Conservation (phyloP, 176 grass and related monocot species). For the Dactylis glomerata region DNA sequence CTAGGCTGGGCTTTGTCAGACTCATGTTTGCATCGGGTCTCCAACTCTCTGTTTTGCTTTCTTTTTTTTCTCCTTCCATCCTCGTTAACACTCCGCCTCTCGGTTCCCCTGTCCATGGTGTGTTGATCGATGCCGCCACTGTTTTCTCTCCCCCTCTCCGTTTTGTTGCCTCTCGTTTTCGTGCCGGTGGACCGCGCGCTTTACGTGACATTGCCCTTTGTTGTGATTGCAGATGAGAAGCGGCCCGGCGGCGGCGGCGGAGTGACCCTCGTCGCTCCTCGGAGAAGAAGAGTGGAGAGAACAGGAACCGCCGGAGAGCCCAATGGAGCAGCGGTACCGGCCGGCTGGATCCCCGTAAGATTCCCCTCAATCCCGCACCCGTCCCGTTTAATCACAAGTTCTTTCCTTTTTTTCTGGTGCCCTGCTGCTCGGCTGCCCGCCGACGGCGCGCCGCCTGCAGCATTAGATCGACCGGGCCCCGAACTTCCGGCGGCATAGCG, state of each 20-base stretch:
- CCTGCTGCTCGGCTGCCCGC: not conserved
- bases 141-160: not conserved
- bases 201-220: slow-evolving; percentile 39
- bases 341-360: slow-evolving; percentile 48
- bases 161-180: not conserved
- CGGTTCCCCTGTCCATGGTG: slow-evolving; percentile 21
- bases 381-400: not conserved
- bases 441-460: slow-evolving; percentile 3
- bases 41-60: slow-evolving; percentile 15
- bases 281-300: not conserved
- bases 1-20: slow-evolving; percentile 30
- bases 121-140: not conserved
- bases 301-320: slow-evolving; percentile 7
- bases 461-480: not conserved
- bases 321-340: slow-evolving; percentile 47
- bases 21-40: slow-evolving; percentile 37
- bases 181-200: slow-evolving; percentile 40
- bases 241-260: slow-evolving; percentile 24
- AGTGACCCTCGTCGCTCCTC: not conserved
- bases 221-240: slow-evolving; percentile 48
- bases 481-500: not conserved
- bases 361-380: not conserved
- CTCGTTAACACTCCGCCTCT: not conserved
- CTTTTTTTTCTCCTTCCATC: not conserved
- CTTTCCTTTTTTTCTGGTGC: not conserved